These are phyloP conservation scores for Torulaspora microellipsoides DNA, from an alignment of 805 yeast species.

Conservation along the genomic window DNA sequence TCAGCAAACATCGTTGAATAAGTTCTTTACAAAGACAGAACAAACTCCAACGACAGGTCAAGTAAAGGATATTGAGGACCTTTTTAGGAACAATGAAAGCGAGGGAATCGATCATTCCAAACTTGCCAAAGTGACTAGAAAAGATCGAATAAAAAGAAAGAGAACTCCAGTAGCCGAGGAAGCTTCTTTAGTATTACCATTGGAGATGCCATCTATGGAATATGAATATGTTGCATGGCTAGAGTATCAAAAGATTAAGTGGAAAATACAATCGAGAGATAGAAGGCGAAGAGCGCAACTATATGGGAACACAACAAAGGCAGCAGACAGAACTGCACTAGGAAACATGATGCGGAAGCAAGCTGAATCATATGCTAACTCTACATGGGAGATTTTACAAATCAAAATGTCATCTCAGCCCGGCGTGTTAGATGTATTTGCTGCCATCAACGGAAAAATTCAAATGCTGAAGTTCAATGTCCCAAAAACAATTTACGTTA, in stretches of 20 bases:
- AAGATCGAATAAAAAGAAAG: constrained; percentile 31
- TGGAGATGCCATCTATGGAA: constrained; percentile 52
- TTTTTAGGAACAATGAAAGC: constrained; percentile 38
- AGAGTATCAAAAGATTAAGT: constrained; percentile 74
- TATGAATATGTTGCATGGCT: constrained; percentile 68
- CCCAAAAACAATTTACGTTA: constrained; percentile 68
- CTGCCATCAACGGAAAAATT: constrained; percentile 61
- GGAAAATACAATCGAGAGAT: constrained; percentile 74
- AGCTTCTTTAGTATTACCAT: constrained; percentile 42
- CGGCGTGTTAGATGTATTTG: constrained; percentile 76
- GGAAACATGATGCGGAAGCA: constrained; percentile 69
- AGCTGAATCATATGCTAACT: constrained; percentile 71
- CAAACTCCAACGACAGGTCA: constrained; percentile 38
- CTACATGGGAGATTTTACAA: constrained; percentile 83
- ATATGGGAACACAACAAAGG: constrained; percentile 62
- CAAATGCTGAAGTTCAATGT: constrained; percentile 70
- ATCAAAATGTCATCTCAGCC: constrained; percentile 54
- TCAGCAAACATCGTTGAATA: constrained; percentile 63
- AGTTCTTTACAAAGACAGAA: constrained; percentile 49
- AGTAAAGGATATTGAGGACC: constrained; percentile 72
- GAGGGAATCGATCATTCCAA: constrained; percentile 23
- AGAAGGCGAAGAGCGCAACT: constrained; percentile 66
- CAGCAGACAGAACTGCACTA: constrained; percentile 55
- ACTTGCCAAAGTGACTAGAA: constrained; percentile 38
- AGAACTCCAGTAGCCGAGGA: constrained; percentile 41